Percentiles rank a stretch among this genome's conserved stretches.
Evolutionary conservation across 2,329 filamentous ascomycete genomes (phyloP).

Genomic region (Albophoma yamanashiensis): DNA sequence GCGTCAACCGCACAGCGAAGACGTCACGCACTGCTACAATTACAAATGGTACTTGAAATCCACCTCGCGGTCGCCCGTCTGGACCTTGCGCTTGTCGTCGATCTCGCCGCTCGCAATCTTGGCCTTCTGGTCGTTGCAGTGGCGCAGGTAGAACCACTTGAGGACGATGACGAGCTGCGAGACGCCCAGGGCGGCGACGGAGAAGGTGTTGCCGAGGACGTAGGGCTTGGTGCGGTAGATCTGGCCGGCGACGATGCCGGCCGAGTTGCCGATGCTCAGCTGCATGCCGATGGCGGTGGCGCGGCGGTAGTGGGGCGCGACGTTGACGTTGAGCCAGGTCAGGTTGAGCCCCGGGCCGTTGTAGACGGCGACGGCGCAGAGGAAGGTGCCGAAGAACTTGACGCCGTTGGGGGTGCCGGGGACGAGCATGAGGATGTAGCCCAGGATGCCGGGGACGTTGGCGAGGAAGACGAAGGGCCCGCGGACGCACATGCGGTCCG

Average conservation of each 20-base stretch:
- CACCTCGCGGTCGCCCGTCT: constrained; percentile 33
- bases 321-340: constrained; percentile 35
- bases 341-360: constrained; percentile 34
- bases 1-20: background rate
- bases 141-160: constrained; percentile 31
- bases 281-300: constrained; percentile 35
- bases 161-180: constrained; percentile 23
- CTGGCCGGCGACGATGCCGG: constrained; percentile 30
- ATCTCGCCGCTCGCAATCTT: constrained; percentile 25
- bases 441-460: constrained; percentile 36
- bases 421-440: constrained; percentile 36
- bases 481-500: constrained; percentile 27
- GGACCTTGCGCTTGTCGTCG: constrained; percentile 31
- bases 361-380: constrained; percentile 36
- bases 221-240: constrained; percentile 23
- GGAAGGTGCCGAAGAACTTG: constrained; percentile 37
- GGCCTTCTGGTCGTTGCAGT: constrained; percentile 29
- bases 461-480: constrained; percentile 43
- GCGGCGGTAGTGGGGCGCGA: constrained; percentile 32
- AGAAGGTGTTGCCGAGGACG: constrained; percentile 16
- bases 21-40: background rate
- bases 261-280: constrained; percentile 33
- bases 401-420: constrained; percentile 34
- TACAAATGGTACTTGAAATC: constrained; percentile 35
- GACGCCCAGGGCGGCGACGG: constrained; percentile 14